Conservation (phyloP, 768 basidiomycete genomes). For the Lactarius psammicola region DNA sequence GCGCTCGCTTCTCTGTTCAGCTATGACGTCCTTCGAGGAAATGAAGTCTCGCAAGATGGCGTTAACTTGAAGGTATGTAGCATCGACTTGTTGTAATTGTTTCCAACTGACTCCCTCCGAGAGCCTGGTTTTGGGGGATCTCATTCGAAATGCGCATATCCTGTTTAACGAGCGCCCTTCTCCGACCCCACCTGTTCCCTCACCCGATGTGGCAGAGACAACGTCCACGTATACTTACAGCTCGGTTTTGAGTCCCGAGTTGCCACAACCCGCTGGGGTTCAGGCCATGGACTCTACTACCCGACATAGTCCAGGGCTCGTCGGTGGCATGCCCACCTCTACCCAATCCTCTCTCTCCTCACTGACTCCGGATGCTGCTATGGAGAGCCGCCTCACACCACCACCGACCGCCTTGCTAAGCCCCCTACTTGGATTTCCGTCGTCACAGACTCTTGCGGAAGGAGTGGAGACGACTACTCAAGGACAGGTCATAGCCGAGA, state of each 20-base stretch:
- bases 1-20: background rate
- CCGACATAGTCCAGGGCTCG: background rate
- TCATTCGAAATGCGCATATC: background rate
- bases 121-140: background rate
- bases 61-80: background rate
- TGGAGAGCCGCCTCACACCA: background rate
- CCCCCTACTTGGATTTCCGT: too few species aligned
- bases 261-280: background rate
- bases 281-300: background rate
- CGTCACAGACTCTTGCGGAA: background rate
- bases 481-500: background rate
- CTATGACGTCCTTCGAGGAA: rapidly evolving
- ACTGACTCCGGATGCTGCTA: background rate
- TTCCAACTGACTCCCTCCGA: background rate
- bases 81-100: background rate
- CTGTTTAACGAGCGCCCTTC: background rate
- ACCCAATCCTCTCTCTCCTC: background rate
- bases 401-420: too few species aligned
- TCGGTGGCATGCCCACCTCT: background rate
- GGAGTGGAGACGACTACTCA: background rate
- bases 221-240: background rate
- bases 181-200: rapidly evolving
- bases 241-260: background rate
- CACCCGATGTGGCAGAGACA: too few species aligned
- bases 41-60: background rate